Base-by-base conservation (phyloP, 352 stramenopile species). In the Pythium dissotocum region DNA sequence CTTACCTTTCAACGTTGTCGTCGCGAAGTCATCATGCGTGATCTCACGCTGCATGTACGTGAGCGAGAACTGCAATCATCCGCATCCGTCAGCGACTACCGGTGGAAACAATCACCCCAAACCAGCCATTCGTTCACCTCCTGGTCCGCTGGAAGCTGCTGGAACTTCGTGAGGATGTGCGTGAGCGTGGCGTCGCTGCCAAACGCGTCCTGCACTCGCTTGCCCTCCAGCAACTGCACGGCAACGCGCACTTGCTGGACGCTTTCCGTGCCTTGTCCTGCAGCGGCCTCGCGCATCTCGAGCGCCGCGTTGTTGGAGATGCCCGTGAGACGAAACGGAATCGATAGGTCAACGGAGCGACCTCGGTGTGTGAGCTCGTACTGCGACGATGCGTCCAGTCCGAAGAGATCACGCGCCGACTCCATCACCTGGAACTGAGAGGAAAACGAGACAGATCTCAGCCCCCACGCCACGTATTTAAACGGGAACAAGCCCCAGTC, bases 321-420 rank as follows among this genome's bases (percentile, higher is more conserved):
- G 33, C 89, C 89, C 14, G 89, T 94, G 30, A 96, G 77, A 4
- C 87, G 85, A 59, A 96, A 96, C 36, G 89, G 87, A 51, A 94
- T 82, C 18, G 89, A 92, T 46, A 94, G 65, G 61, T 96, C 89
- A 21, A 96, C 71, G 8, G 78, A 51, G 14, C 72, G 80, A 44
- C 75, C 76, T 54, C 86, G 87, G 66, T 95, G 88, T 52, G 83
- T 59, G 18, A 96, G 76, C 65, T 94, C 77, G 59, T 72, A 89
- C 58, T 82, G 74, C 32, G 58, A 54, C 32, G 77, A 65, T 28
- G 78, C 70, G 28, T 69, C 62, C 46, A 96, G 71, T 2, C 65
- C 58, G 65, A 93, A 91, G 18, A 87, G 73, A 44, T 73, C 69
- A 10, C 79, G 79, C 18, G 87, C 81, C 42, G 82, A 70, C 57